These are phyloP conservation scores for Puccinia hordei DNA, from an alignment of 1,284 basidiomycete species.

Conservation along the genomic window DNA sequence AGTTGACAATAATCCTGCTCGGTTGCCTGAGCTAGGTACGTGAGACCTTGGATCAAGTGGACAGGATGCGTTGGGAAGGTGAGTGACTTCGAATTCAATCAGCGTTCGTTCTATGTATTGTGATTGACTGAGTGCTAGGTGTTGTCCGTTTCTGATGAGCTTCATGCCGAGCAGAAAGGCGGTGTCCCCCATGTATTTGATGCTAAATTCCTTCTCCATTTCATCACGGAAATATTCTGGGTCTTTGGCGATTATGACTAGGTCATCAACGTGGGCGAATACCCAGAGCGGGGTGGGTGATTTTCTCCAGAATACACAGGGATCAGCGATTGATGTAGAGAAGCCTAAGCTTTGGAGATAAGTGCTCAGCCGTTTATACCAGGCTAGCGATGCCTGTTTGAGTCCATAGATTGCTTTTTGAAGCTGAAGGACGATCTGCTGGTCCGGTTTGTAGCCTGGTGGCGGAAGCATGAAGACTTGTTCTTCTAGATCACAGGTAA, in stretches of 20 bases:
- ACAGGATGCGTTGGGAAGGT: background rate
- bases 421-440: background rate
- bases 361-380: background rate
- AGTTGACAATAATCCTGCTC: background rate
- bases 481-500: slow-evolving; percentile 1
- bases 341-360: background rate
- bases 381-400: background rate
- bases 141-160: background rate
- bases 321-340: background rate
- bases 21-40: slow-evolving; percentile 60
- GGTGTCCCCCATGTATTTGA: slow-evolving; percentile 1
- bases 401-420: background rate
- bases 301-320: background rate
- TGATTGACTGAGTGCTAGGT: background rate
- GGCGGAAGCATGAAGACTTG: background rate
- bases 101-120: background rate
- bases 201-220: background rate
- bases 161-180: background rate
- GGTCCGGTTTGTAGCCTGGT: background rate
- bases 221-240: background rate
- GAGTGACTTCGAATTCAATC: background rate
- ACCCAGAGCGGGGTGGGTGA: background rate
- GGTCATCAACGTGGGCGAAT: background rate
- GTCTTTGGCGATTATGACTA: background rate
- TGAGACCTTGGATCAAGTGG: slow-evolving; percentile 66